These are phyloP conservation scores for Effrenium voratum DNA, from an alignment of 73 alveolate species.

Conservation along the genomic window DNA sequence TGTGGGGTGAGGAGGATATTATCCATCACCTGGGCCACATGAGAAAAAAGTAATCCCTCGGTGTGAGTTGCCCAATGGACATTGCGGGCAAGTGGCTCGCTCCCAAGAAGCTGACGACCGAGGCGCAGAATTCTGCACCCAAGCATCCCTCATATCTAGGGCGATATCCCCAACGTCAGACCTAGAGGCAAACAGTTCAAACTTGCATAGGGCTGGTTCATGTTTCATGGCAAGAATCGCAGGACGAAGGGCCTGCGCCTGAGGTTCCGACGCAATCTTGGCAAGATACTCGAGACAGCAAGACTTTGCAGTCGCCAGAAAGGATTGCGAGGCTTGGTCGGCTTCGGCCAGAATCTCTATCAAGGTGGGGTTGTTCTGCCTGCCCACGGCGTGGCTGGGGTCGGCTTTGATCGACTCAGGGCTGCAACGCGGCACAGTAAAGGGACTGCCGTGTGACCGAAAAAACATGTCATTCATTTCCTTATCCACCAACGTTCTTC, in stretches of 20 bases:
- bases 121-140: too few relatives aligned
- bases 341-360: conserved; percentile 8
- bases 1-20: background rate
- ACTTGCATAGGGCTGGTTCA: background rate
- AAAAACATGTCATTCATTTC: too few relatives aligned
- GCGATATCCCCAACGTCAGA: conserved; percentile 32
- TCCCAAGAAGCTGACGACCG: too few relatives aligned
- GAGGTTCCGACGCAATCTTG: background rate
- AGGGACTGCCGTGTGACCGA: too few relatives aligned
- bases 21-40: background rate
- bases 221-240: background rate
- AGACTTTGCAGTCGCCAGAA: background rate
- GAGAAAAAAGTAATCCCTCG: background rate
- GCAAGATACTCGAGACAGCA: background rate
- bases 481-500: too few relatives aligned
- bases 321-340: background rate
- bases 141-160: too few relatives aligned
- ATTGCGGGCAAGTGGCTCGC: too few relatives aligned
- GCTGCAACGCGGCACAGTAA: too few relatives aligned
- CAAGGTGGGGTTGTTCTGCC: background rate
- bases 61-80: too few relatives aligned
- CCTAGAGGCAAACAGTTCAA: background rate
- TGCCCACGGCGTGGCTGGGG: too few relatives aligned
- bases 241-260: too few relatives aligned
- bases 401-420: too few relatives aligned